These are phyloP conservation scores for Termitomyces sp. DNA, from an alignment of 768 basidiomycete genomes.

Conservation along the genomic window DNA sequence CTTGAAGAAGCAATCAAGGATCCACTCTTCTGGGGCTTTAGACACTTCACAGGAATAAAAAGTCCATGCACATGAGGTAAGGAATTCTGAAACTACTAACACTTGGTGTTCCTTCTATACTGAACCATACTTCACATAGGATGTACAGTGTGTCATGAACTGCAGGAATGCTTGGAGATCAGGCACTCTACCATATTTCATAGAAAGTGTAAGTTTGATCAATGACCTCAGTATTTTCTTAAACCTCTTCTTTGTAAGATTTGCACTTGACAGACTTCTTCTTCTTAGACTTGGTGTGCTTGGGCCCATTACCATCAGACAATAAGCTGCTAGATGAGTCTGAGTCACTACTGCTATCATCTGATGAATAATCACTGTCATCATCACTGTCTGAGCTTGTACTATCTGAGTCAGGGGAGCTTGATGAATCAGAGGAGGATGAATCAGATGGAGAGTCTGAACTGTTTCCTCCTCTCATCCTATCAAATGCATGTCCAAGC, in stretches of 20 bases:
- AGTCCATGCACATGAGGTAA: neutral
- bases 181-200: conserved; percentile 8
- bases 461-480: neutral
- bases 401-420: too few relatives aligned
- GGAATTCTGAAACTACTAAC: neutral
- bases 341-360: too few relatives aligned
- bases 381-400: too few relatives aligned
- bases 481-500: neutral
- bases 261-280: too few relatives aligned
- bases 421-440: neutral
- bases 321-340: too few relatives aligned
- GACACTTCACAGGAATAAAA: neutral
- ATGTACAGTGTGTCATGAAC: conserved; percentile 13
- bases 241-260: too few relatives aligned
- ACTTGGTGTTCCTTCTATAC: neutral
- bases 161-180: conserved; percentile 8
- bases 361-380: too few relatives aligned
- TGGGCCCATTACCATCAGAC: too few relatives aligned
- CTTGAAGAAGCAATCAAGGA: neutral
- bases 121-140: conserved; percentile 12
- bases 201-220: conserved; percentile 11
- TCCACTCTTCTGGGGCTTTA: neutral
- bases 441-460: neutral
- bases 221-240: too few relatives aligned
- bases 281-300: too few relatives aligned